Evolutionary conservation across 768 basidiomycete genomes (phyloP), one percentile per base, ranked within the genome.

Genomic region (Xerocomellus intermedius): DNA sequence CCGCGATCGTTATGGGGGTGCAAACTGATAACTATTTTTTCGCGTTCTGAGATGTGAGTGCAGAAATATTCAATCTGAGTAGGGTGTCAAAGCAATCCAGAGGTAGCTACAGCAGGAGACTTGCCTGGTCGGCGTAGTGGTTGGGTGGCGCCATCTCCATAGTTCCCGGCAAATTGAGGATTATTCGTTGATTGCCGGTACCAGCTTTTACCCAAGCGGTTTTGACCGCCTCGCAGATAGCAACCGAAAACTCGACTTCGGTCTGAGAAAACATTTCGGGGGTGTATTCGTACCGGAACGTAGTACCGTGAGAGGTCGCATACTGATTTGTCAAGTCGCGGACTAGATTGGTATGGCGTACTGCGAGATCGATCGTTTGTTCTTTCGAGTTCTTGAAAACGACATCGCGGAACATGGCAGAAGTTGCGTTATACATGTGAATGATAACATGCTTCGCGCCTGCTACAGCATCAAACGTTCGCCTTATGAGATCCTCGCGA

Each of bases 371-470:
- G 59, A 98, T 77, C 2, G 97, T 98, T 72, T 97, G 83, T 62
- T 91, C 87, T 72, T 93, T 87, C n/a, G 92, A 83, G 72, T 97
- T 94, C 63, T 85, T 84, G 79, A 98, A 99, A 24, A 98, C 97
- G 64, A 98, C 89, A 50, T 87, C 78, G 49, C 97, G 87, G 82
- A 98, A 98, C 45, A 84, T 81, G 28, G 91, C 87, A 12, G 86
- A 94, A n/a, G 94, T 96, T 19, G 97, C 97, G 69, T 98, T 99
- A 75, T 99, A 99, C 92, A 98, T 94, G 75, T 98, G 97, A 42
- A 98, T 83, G 70, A 99, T 98, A 47, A 91, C 96, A 57, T 84
- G 81, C 66, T 94, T 98, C 38, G 86, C 76, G 33, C 96, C 97
- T 21, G 88, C 89, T 21, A 97, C 87, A 22, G 94, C 74, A 49